Percentiles rank a stretch among this genome's conserved stretches.
These are phyloP conservation scores for Aspergillus bertholletiae DNA, from an alignment of 495 filamentous ascomycete genomes.

Conservation along the genomic window DNA sequence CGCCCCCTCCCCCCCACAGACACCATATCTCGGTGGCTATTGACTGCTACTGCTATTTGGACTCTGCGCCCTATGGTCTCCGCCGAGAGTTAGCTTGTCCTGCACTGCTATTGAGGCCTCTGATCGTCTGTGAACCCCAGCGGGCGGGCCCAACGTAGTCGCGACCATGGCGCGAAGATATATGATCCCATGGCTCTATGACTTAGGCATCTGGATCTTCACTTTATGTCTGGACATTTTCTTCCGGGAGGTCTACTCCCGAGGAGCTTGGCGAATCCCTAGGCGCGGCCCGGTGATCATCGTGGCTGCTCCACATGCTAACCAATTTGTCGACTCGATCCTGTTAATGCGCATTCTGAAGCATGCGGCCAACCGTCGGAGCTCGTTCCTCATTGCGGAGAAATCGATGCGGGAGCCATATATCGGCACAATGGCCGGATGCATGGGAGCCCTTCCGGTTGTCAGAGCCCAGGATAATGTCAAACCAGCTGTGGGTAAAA, in stretches of 20 bases:
- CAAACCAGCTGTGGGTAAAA: slow-evolving; percentile 70
- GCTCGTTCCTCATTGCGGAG: slow-evolving; percentile 88
- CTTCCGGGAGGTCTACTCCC: slow-evolving; percentile 95
- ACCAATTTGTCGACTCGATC: slow-evolving; percentile 97
- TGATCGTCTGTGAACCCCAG: not conserved
- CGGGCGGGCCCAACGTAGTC: not conserved
- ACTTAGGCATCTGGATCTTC: slow-evolving; percentile 75
- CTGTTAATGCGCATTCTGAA: slow-evolving; percentile 87
- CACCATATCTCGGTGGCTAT: not conserved
- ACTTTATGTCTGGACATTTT: slow-evolving; percentile 89
- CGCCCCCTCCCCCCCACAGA: no score
- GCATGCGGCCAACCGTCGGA: slow-evolving; percentile 79
- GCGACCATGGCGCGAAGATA: not conserved
- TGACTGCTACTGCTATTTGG: not conserved
- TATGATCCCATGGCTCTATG: slow-evolving; percentile 71
- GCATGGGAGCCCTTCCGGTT: slow-evolving; percentile 83
- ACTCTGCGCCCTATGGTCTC: not conserved
- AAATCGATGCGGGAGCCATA: slow-evolving; percentile 87
- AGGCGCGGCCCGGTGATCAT: slow-evolving; percentile 85
- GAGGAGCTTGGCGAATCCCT: slow-evolving; percentile 90
- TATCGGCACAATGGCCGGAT: slow-evolving; percentile 75
- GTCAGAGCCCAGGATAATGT: slow-evolving; percentile 90
- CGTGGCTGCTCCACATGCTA: slow-evolving; percentile 97
- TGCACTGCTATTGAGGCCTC: not conserved
- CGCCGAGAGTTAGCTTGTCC: not conserved